These are phyloP conservation scores for Polychaeton citri DNA, from an alignment of 2,329 filamentous ascomycete species.

Conservation along the genomic window DNA sequence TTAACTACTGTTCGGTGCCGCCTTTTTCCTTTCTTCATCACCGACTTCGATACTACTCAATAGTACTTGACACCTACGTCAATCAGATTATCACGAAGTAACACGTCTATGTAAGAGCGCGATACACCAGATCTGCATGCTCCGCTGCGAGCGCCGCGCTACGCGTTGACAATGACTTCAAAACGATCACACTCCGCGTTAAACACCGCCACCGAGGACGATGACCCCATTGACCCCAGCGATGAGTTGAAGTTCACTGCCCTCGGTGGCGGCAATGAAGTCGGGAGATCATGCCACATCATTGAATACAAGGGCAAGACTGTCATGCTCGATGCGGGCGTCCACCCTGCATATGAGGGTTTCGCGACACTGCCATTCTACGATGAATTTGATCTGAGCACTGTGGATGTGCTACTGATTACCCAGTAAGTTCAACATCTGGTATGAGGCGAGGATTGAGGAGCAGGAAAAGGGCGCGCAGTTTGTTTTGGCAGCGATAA, in stretches of 20 bases:
- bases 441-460: neutral
- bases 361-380: slow-evolving; percentile 91
- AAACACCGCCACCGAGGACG: slow-evolving; percentile 52
- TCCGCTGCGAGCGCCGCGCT: too few species aligned
- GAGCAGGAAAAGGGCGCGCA: neutral
- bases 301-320: slow-evolving; percentile 99
- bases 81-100: too few species aligned
- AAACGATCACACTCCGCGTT: slow-evolving; percentile 55
- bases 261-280: slow-evolving; percentile 90
- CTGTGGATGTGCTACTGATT: slow-evolving; percentile 90
- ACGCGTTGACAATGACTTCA: slow-evolving; percentile 78
- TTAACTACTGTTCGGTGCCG: too few species aligned
- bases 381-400: slow-evolving; percentile 95
- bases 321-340: slow-evolving; percentile 96
- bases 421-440: slow-evolving; percentile 91
- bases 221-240: slow-evolving; percentile 81
- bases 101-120: too few species aligned
- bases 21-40: too few species aligned
- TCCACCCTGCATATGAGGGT: slow-evolving; percentile 92
- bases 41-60: too few species aligned
- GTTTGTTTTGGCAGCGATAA: too few species aligned
- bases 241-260: slow-evolving; percentile 93
- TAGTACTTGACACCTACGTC: too few species aligned
- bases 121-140: too few species aligned
- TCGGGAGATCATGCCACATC: slow-evolving; percentile 93